Percentiles rank a stretch among this genome's conserved stretches.
Evolutionary conservation across 2,329 filamentous ascomycete species (phyloP).

Genomic region (Claviceps citrina): DNA sequence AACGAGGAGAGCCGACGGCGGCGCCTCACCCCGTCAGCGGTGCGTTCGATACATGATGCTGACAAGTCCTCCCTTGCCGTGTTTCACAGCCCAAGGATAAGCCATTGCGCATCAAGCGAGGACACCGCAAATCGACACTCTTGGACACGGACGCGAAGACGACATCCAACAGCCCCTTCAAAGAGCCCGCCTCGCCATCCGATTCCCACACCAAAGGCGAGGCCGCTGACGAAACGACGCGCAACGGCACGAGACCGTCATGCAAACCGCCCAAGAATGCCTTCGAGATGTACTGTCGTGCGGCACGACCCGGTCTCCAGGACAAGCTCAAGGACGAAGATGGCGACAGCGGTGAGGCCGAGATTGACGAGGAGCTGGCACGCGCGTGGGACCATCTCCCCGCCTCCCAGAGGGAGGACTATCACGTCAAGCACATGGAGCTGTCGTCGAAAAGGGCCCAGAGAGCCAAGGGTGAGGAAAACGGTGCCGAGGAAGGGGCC

Average conservation of each 20-base stretch:
- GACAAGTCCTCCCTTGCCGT: too few relatives aligned
- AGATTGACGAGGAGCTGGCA: constrained; percentile 39
- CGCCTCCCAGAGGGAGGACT: constrained; percentile 33
- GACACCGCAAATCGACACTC: constrained; percentile 46
- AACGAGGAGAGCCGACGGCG: too few relatives aligned
- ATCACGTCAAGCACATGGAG: constrained; percentile 23
- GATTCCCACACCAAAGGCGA: constrained; percentile 17
- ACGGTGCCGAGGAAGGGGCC: constrained; percentile 7
- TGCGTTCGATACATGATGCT: too few relatives aligned
- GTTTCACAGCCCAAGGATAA: constrained; percentile 71
- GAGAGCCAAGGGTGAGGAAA: constrained; percentile 12
- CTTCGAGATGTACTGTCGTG: constrained; percentile 40
- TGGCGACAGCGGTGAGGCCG: constrained; percentile 14
- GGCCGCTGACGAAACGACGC: constrained; percentile 8
- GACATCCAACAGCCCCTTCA: constrained; percentile 26
- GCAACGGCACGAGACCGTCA: constrained; percentile 27
- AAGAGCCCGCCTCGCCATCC: constrained; percentile 31
- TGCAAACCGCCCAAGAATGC: constrained; percentile 30
- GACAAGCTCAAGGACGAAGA: constrained; percentile 27
- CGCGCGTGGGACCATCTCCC: constrained; percentile 39
- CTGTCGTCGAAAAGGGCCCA: constrained; percentile 13
- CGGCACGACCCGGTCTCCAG: constrained; percentile 29
- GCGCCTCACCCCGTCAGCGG: too few relatives aligned
- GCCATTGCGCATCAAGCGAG: constrained; percentile 58
- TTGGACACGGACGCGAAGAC: constrained; percentile 28